Evolutionary conservation across 208 protist genomes (phyloP).

Genomic region (Acanthamoeba pearcei): DNA sequence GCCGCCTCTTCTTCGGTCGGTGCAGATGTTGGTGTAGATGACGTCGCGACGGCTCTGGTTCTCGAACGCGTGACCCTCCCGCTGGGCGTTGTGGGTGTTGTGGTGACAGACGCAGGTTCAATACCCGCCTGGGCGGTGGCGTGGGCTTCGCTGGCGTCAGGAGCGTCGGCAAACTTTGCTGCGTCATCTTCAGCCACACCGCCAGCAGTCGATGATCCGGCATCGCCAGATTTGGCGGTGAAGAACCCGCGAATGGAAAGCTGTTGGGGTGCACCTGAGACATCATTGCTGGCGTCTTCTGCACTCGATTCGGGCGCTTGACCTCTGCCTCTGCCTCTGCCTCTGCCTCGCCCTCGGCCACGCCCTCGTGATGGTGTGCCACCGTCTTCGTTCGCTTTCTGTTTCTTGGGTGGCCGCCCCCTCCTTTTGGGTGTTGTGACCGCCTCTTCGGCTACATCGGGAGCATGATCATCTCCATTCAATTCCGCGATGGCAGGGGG

Average conservation of each 20-base stretch:
- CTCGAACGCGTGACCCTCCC: constrained; percentile 15
- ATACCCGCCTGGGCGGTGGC: background rate
- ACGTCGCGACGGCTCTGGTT: background rate
- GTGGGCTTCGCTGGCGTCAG: background rate
- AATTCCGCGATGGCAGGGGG: background rate
- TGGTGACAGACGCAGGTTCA: background rate
- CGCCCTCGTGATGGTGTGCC: background rate
- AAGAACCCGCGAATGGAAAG: background rate
- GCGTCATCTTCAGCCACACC: background rate
- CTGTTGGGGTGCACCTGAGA: background rate
- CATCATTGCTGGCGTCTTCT: background rate
- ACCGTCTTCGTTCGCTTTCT: background rate
- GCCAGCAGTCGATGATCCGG: background rate
- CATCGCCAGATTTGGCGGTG: background rate
- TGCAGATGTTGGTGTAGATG: background rate
- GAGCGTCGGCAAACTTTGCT: background rate
- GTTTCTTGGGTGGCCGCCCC: background rate
- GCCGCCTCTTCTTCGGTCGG: background rate
- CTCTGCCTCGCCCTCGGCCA: background rate
- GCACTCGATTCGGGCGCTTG: background rate
- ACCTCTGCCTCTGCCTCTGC: background rate
- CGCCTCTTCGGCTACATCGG: background rate
- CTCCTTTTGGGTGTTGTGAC: background rate
- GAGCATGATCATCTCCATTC: background rate
- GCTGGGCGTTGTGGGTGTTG: background rate